Percentiles rank a stretch among this genome's conserved stretches.
Conservation (phyloP, 192 early-diverging fungal species). For the Funneliformis geosporum region DNA sequence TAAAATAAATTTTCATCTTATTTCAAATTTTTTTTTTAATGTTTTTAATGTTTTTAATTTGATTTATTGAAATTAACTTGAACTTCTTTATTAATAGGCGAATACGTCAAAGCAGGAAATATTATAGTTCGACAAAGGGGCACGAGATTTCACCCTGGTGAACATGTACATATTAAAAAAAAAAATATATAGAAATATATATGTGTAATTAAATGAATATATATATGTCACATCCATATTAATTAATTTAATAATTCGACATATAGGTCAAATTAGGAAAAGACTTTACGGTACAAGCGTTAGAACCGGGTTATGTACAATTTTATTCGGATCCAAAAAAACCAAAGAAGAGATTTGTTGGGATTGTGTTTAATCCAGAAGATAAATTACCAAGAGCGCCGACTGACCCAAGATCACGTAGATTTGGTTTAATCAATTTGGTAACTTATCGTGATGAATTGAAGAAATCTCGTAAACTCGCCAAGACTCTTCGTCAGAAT, state of each 20-base stretch:
- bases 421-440: conserved; percentile 68
- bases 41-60: not conserved
- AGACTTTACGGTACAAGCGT: conserved; percentile 77
- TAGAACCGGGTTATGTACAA: conserved; percentile 71
- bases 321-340: conserved; percentile 68
- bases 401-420: conserved; percentile 65
- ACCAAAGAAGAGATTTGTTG: conserved; percentile 64
- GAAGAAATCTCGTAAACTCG: conserved; percentile 38
- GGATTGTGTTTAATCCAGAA: conserved; percentile 63
- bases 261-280: conserved; percentile 66
- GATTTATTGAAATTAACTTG: not conserved
- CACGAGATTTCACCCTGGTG: conserved; percentile 76
- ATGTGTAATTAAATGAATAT: too few species aligned
- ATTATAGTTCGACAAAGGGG: conserved; percentile 83
- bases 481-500: not conserved
- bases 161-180: conserved; percentile 55
- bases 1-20: not conserved
- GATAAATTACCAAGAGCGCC: conserved; percentile 62
- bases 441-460: conserved; percentile 38
- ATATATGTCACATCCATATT: not conserved
- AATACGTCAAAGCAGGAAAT: conserved; percentile 73
- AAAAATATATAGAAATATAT: not conserved
- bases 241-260: not conserved
- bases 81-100: conserved; percentile 38
- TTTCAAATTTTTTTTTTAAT: not conserved